Base-by-base conservation (phyloP, 768 basidiomycete species). In the Trametes gibbosa region DNA sequence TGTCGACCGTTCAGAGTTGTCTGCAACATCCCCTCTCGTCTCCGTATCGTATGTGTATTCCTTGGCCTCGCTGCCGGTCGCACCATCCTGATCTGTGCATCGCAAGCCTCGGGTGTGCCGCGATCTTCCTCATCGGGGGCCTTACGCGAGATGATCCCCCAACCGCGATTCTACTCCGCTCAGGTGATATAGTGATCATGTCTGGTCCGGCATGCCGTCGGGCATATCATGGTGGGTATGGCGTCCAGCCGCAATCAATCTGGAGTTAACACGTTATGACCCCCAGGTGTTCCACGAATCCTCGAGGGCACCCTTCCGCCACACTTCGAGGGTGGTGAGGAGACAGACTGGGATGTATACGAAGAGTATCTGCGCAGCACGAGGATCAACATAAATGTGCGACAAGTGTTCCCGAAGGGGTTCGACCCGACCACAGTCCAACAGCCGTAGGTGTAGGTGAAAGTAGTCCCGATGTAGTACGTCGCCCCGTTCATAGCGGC, bases 1-100 rank as follows among this genome's bases (percentile, higher is more conserved):
- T 71, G 92, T 97, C n/a, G 96, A 99, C 72, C 89, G 92, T 19
- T 94, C 95, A 21, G 96, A 99, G 74, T 81, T 96, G 9, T 96
- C 95, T 65, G 86, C 92, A 2, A 92, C 92, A 5, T 87, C 92
- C 0, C 96, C 96, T 0, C 81, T 99, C 0, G 92, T 98, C 5
- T 97, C 94, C 0, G 86, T 99, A 50, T 97, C 95, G 95, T 95
- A 64, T 66, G 89, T 72, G 3, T 10, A 16, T 6, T 35, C 25
- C 34, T 25, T 10, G 23, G 2, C 50, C 9, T 14, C 4, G 12
- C 2, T 14, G 48, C 10, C 25, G 46, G 27, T 7, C 29, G 29
- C 17, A 2, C 17, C 25, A 32, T 0, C 8, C 34, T 53, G 24
- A 19, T 25, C 41, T 32, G 56, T 48, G 5, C 12, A 14, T 14